phyloP scores from a whole-genome alignment of 352 stramenopile genomes.

The Elongisporangium undulatum region DNA sequence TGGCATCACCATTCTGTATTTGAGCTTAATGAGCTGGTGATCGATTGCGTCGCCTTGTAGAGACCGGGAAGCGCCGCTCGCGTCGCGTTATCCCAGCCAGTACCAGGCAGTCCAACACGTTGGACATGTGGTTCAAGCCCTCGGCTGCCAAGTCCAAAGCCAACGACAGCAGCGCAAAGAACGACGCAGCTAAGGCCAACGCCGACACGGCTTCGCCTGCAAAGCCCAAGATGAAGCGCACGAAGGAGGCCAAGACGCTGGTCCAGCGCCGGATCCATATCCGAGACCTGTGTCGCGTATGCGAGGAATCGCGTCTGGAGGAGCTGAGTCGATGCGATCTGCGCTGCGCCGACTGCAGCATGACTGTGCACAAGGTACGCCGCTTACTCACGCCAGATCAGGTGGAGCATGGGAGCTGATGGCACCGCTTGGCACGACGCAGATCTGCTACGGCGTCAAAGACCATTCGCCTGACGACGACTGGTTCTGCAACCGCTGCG shows the following conservation, averaged over 20 bases:
- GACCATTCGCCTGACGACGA: constrained; percentile 30
- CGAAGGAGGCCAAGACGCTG: constrained; percentile 31
- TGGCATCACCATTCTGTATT: no score
- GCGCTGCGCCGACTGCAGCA: constrained; percentile 54
- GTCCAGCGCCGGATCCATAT: constrained; percentile 69
- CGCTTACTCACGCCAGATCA: neutral
- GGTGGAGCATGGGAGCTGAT: neutral
- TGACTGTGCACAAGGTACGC: constrained; percentile 64
- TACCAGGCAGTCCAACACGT: constrained; percentile 38
- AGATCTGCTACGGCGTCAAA: constrained; percentile 58
- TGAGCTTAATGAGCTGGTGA: no score
- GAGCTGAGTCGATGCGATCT: constrained; percentile 45
- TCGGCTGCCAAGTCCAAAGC: constrained; percentile 4
- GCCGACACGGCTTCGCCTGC: neutral
- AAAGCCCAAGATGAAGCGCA: constrained; percentile 13
- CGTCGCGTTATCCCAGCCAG: no score
- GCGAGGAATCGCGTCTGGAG: constrained; percentile 46
- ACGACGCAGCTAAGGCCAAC: constrained; percentile 1
- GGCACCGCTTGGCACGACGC: neutral
- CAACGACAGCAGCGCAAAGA: constrained; percentile 8
- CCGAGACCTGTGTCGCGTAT: constrained; percentile 65
- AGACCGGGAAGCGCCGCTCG: no score
- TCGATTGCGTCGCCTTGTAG: no score
- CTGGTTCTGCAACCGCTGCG: constrained; percentile 57
- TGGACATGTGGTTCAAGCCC: constrained; percentile 61